Base-by-base conservation (phyloP, 306 rosid genomes). In the Luffa aegyptiaca region DNA sequence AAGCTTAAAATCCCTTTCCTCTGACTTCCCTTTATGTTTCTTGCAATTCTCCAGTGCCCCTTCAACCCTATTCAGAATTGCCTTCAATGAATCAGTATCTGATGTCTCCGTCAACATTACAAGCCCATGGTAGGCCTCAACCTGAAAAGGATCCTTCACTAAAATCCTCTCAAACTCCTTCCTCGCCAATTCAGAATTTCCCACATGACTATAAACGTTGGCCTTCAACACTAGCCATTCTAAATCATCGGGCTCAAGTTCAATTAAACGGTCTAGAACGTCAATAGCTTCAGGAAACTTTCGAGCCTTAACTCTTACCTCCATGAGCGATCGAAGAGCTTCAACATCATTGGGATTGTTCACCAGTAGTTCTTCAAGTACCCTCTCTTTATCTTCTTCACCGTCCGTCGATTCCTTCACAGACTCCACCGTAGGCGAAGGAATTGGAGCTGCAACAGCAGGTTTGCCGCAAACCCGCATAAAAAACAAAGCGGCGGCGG, bases 1-100 rank as follows among this genome's bases (percentile, higher is more conserved):
- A 39, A 93, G 90, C 92, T 91, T 95, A 77, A 95, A 89, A 66
- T 95, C 99, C 88, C 99, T 89, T 52, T 80, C 89, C 16, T 93
- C 97, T 2, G 87, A 80, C 14, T 76, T 85, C 70, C 80, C 85
- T 66, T 87, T 87, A 39, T 61, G 20, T 53, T 83, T 92, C 75
- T 88, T 85, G 75, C 88, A 91, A 44, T 55, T 78, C 84, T 58
- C 86, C 81, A 85, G 49, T 1, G 90, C 91, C 52, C 80, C 88
- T 84, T 90, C 92, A 10, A 93, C 68, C 79, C 92, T 87, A 51
- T 75, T 83, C 80, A 84, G 31, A 52, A 90, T 81, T 5, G n/a
- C 80, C 39, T 78, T 31, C 75, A 86, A 71, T 7, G 89, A 66
- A 70, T 71, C 68, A 66, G 68, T 83, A 0, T 86, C 80, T 39